Evolutionary conservation across 2,329 filamentous ascomycete genomes (phyloP), one percentile per base, ranked within the genome.

Genomic region (Ophiostoma ulmi): DNA sequence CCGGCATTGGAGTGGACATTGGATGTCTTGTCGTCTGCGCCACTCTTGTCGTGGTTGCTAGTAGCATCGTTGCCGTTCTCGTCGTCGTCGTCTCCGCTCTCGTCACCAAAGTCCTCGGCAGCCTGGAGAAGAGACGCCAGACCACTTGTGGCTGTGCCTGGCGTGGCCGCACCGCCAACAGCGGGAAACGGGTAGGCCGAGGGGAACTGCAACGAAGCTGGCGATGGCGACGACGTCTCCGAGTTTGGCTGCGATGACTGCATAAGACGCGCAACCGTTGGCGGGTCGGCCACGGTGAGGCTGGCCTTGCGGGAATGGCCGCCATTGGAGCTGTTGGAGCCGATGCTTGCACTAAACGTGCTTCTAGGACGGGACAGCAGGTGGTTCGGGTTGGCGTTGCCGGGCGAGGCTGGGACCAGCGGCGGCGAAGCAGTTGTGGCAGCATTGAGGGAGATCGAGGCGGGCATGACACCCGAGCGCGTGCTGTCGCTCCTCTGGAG

Each of bases 51-150:
- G 39, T 26, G 22, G 44, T 71, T 36, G 31, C 11, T 64, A 8
- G 52, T 10, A 1, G 26, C 36, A 20, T 65, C 36, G 7, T 48
- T 20, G 6, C 17, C 44, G 44, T 20, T 26, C 11, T 20, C 52
- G 0, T 39, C 69, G 0, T 63, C 61, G 22, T 75, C 73, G 5
- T 70, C 26, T 3, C 75, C 68, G 26, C 75, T 73, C 8, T 72
- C 38, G 10, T 76, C 71, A 3, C 74, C 78, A 26, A 86, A 75
- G 10, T 87, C 86, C 17, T 88, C 86, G 1, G 84, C 83, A 1
- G 83, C 83, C 76, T 87, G 85, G 17, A 88, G 78, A 66, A 88
- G 83, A 0, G 85, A 86, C 1, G 86, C 84, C 77, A 88, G 82
- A 5, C 84, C 77, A 13, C 71, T 71, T 0, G 73, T 67, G 1